Evolutionary conservation across 441 rosid species (phyloP).

Genomic region (Jatropha multifida): DNA sequence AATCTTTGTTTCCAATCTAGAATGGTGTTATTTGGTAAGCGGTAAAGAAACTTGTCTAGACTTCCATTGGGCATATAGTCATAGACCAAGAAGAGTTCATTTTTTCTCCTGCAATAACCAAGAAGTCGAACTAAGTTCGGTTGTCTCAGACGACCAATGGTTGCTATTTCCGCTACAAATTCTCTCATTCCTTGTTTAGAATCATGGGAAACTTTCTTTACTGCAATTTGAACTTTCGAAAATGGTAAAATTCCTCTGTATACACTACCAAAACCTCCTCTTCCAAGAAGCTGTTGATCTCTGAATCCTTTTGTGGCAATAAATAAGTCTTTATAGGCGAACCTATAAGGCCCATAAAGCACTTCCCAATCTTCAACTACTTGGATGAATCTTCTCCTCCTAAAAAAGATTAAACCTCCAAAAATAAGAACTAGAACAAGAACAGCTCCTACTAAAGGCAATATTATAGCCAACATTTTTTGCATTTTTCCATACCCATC

Average conservation of each 20-base stretch:
- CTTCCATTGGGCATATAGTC: slow-evolving; percentile 41
- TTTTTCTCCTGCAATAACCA: slow-evolving; percentile 35
- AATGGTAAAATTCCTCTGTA: slow-evolving; percentile 33
- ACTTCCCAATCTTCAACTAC: slow-evolving; percentile 40
- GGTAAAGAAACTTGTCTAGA: slow-evolving; percentile 36
- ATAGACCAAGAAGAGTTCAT: slow-evolving; percentile 37
- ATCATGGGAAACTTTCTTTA: slow-evolving; percentile 33
- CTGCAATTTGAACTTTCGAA: slow-evolving; percentile 29
- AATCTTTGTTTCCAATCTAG: slow-evolving; percentile 35
- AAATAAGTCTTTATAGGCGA: slow-evolving; percentile 32
- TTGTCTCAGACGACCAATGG: slow-evolving; percentile 32
- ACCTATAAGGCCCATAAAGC: slow-evolving; percentile 31
- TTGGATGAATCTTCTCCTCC: slow-evolving; percentile 18
- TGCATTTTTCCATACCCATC: neutral
- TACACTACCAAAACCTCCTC: slow-evolving; percentile 40
- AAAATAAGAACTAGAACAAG: slow-evolving; percentile 7
- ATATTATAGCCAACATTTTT: slow-evolving; percentile 2
- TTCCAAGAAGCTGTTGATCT: slow-evolving; percentile 30
- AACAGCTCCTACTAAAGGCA: slow-evolving; percentile 3
- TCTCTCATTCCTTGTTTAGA: slow-evolving; percentile 34
- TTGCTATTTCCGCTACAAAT: slow-evolving; percentile 33
- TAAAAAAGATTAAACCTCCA: slow-evolving; percentile 7
- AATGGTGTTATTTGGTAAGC: neutral
- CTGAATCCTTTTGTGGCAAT: slow-evolving; percentile 36
- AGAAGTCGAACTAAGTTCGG: slow-evolving; percentile 38